Evolutionary conservation across 768 basidiomycete genomes (phyloP).

Genomic region (Kwoniella europaea): DNA sequence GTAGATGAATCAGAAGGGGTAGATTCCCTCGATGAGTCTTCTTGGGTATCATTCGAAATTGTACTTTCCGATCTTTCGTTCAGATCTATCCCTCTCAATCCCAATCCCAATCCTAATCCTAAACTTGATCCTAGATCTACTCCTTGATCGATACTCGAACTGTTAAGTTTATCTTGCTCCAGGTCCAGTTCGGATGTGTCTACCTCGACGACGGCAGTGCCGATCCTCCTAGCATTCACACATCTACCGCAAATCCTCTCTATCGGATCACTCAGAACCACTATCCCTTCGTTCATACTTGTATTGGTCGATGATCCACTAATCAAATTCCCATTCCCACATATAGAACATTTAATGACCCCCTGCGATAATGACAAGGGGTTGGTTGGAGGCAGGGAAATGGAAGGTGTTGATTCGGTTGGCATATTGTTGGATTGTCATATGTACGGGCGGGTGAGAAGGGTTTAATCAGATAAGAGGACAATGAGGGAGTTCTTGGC

Average conservation of each 20-base stretch:
- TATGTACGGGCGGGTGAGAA: background rate
- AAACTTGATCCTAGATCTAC: background rate
- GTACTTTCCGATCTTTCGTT: constrained; percentile 1
- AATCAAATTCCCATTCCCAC: constrained; percentile 34
- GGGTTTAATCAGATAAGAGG: background rate
- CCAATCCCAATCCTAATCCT: constrained; percentile 23
- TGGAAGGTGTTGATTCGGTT: constrained; percentile 43
- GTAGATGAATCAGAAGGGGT: constrained; percentile 5
- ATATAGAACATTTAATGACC: constrained; percentile 46
- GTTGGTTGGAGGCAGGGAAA: constrained; percentile 9
- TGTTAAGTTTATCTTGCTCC: too few species aligned
- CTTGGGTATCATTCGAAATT: background rate
- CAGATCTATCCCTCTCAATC: constrained; percentile 19
- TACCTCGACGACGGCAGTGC: background rate
- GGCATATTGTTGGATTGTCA: constrained; percentile 38
- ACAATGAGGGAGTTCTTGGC: background rate
- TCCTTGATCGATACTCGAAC: background rate
- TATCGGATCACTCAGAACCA: constrained; percentile 37
- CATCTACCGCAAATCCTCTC: constrained; percentile 46
- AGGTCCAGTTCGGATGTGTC: too few species aligned
- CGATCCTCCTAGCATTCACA: constrained; percentile 12
- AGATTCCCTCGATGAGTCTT: background rate
- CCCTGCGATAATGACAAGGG: constrained; percentile 6
- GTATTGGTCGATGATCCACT: constrained; percentile 9
- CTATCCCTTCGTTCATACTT: constrained; percentile 17